Conservation (phyloP, 2,329 filamentous ascomycete genomes). For the Hypoxylon sp. region DNA sequence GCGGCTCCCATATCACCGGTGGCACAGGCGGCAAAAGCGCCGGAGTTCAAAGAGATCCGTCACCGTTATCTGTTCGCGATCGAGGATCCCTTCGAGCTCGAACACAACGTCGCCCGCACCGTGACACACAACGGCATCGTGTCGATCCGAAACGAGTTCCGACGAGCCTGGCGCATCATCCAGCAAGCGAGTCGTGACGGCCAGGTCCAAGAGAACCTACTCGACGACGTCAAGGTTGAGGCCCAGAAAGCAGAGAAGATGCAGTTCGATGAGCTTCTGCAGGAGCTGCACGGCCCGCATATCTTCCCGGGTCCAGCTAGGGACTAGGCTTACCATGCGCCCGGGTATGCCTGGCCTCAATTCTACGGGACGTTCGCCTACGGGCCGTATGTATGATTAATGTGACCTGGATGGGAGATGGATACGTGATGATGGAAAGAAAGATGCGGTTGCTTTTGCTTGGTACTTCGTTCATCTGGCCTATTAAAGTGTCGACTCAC, state of each 20-base stretch:
- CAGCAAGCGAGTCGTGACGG: slow-evolving; percentile 56
- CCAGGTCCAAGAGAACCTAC: slow-evolving; percentile 55
- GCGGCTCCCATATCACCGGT: slow-evolving; percentile 4
- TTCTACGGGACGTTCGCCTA: too few relatives aligned
- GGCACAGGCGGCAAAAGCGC: slow-evolving; percentile 42
- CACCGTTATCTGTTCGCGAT: slow-evolving; percentile 88
- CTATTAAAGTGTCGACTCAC: too few relatives aligned
- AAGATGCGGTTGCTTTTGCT: slow-evolving; percentile 1
- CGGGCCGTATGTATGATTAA: slow-evolving; percentile 29
- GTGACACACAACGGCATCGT: slow-evolving; percentile 85
- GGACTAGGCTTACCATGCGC: too few relatives aligned
- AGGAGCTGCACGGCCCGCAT: slow-evolving; percentile 51
- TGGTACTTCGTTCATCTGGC: slow-evolving; percentile 10
- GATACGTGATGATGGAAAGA: background rate
- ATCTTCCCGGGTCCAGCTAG: slow-evolving; percentile 17
- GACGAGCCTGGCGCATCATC: slow-evolving; percentile 79
- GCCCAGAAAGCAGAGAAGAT: slow-evolving; percentile 47
- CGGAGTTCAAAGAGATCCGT: slow-evolving; percentile 72
- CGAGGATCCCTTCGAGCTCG: slow-evolving; percentile 88
- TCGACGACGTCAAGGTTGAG: slow-evolving; percentile 58
- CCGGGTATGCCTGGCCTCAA: too few relatives aligned
- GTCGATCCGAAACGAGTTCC: slow-evolving; percentile 83
- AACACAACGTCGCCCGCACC: slow-evolving; percentile 88
- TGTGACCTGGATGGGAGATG: slow-evolving; percentile 8
- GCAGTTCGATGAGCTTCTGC: slow-evolving; percentile 50